A percentile compares a stretch with the other conserved stretches of the same genome.
Evolutionary conservation across 2,329 filamentous ascomycete species (phyloP).

Genomic region (Periconia sp.): DNA sequence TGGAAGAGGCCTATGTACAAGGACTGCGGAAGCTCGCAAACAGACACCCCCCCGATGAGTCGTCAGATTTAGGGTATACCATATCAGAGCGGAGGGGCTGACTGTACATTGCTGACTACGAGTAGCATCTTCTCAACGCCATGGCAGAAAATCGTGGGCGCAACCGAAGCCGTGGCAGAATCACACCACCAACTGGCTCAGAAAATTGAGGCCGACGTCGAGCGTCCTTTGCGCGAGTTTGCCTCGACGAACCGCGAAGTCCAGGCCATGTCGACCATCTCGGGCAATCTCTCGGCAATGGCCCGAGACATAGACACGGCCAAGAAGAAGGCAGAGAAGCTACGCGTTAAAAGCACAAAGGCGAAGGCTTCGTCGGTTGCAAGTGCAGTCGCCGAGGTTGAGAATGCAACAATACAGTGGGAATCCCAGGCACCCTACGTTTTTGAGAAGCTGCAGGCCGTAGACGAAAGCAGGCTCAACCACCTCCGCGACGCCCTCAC

Average conservation of each 20-base stretch:
- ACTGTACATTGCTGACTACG: conserved; percentile 31
- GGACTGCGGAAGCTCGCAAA: conserved; percentile 81
- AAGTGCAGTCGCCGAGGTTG: conserved; percentile 72
- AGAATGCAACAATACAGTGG: conserved; percentile 85
- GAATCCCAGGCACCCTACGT: conserved; percentile 93
- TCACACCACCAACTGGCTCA: conserved; percentile 82
- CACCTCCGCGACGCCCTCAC: conserved; percentile 89
- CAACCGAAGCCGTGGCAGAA: conserved; percentile 79
- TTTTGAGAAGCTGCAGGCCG: conserved; percentile 88
- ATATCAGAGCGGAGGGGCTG: conserved; percentile 1
- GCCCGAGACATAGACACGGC: conserved; percentile 85
- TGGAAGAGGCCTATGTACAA: conserved; percentile 89
- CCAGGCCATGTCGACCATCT: conserved; percentile 79
- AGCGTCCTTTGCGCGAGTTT: conserved; percentile 80
- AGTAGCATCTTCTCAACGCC: conserved; percentile 84
- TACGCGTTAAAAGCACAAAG: conserved; percentile 78
- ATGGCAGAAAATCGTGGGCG: conserved; percentile 85
- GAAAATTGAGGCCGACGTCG: conserved; percentile 87
- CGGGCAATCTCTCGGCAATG: conserved; percentile 78
- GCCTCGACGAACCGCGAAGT: conserved; percentile 74
- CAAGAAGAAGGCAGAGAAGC: conserved; percentile 84
- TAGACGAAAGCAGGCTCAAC: conserved; percentile 89
- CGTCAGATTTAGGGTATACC: conserved; percentile 84
- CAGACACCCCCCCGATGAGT: conserved; percentile 74
- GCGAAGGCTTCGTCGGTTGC: conserved; percentile 80